Evolutionary conservation across 495 filamentous ascomycete genomes (phyloP), one percentile per base, ranked within the genome.

Genomic region (Tuber melanosporum): DNA sequence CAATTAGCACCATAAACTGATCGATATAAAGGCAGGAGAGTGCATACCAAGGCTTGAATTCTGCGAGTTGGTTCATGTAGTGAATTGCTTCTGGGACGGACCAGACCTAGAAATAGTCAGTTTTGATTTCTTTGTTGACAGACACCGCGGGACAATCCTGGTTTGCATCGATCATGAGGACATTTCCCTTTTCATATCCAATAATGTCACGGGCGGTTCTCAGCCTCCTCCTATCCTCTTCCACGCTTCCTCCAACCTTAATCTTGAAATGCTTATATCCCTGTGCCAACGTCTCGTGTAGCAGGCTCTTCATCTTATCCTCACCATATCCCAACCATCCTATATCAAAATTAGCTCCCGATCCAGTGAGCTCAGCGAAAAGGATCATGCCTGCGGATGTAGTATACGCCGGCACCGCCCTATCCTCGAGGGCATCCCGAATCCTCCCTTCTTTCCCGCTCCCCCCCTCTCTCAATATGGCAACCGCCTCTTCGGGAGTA

Each of bases 111-210:
- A 66, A 66, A 36, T 14, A 19, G 57, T 66, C 32, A 66, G 26
- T 86, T 89, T 46, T 39, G 39, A n/a, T 71, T 26, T 74, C 19
- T 19, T 22, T 44, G 62, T 19, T 87, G 26, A 66, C 14, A 32
- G 26, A 36, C 57, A 6, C 7, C 2, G 32, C 4, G 26, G 57
- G 57, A 66, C 57, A 66, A 66, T 15, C 57, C 87, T 97, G 94
- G 86, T 97, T 97, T 15, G 94, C 94, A 86, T 97, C 94, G 26
- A 97, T 91, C 94, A 97, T 97, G 70, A 97, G 86, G 70, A 97
- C 89, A 84, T 96, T 95, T 3, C 94, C 94, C 79, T 86, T 86
- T 80, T 96, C 93, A 84, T 93, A 96, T 0, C 94, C 94, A 84
- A 97, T 92, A 36, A 94, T 89, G 17, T 92, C 89, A 36, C 94